Evolutionary conservation across 2,329 filamentous ascomycete genomes (phyloP), one percentile per base, ranked within the genome.

Genomic region (Fusarium verrucosum): DNA sequence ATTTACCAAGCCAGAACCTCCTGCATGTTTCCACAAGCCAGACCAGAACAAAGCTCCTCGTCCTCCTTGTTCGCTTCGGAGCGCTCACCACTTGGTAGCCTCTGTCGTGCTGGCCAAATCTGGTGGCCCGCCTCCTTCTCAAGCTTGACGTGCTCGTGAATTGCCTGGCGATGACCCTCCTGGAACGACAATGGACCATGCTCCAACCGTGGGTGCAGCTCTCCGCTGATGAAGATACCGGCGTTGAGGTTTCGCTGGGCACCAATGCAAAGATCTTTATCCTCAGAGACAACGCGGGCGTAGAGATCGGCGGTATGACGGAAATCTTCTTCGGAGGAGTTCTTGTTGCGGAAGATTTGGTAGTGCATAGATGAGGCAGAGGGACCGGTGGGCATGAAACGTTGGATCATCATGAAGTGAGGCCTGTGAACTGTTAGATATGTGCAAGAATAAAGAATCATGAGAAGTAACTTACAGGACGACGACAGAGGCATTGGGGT

Each of bases 381-480:
- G 11, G 61, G 47, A 3, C 54, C 58, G 14, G 33, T 46, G 9
- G 61, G 61, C 20, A 65, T 46, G 28, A 65, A 65, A 1, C 62
- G 58, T 5, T 65, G 61, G 2, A 65, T 65, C 61, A 65, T 65
- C 61, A 65, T 65, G 22, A 65, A 65, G 22, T 65, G 61, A 1
- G 61, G 61, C 8, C 61, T 65, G 2, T 9, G 4, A 4, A 0
- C 3, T 1, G 22, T 61, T 19, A 36, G 37, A 10, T 9, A 6
- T 16, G 14, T 32, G 30, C n/a, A 32, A 8, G 4, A 1, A 7
- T 8, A n/a, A 3, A 2, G 7, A 14, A 2, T 4, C 17, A 2
- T 28, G 10, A 1, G 11, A 6, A 13, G 23, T 2, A n/a, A 60
- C 63, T 66, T 30, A 66, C 63, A 63, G 40, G 2, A 66, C 63